Evolutionary conservation across 495 filamentous ascomycete genomes (phyloP), one percentile per base, ranked within the genome.

Genomic region (Pyrenopolyporus hunteri): DNA sequence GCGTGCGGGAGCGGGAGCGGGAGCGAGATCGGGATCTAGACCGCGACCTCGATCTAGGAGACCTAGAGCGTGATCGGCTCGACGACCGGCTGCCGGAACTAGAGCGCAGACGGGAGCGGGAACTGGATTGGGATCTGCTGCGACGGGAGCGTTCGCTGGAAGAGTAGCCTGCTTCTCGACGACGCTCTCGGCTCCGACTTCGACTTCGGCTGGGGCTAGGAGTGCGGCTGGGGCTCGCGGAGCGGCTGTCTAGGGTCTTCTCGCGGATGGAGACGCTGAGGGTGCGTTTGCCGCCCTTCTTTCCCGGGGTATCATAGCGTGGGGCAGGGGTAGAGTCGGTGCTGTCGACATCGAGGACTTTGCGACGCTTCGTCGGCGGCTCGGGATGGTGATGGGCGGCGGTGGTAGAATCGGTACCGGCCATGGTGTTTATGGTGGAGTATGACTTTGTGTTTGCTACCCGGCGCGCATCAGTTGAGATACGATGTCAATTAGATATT

Each of bases 341-440:
- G 62, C 69, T 76, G 60, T 76, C 76, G 62, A 76, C 76, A 35
- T 75, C 76, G 61, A 80, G 73, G 16, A 86, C 73, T 59, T 83
- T 81, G 40, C 85, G 83, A 28, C 83, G 78, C 66, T 85, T 86
- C 13, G 81, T 72, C 4, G 80, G 80, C 10, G 78, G 77, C 16
- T 68, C 71, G 5, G 67, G 36, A 10, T 45, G 48, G 23, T 17
- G 7, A 70, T 63, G n/a, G 67, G 59, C 3, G 17, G 46, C 70
- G 6, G 42, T 47, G 23, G 60, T 43, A 4, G 72, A 63, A 44
- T 74, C 70, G 44, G 72, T 54, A 13, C 67, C 70, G 20, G 75
- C 64, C 78, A 81, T 82, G 8, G 33, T 40, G 35, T 35, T 2
- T 32, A 20, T 10, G 42, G 2, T 46, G 13, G 17, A 6, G 16